Evolutionary conservation across 1,284 basidiomycete species (phyloP).

Genomic region (Xanthoconium separans): DNA sequence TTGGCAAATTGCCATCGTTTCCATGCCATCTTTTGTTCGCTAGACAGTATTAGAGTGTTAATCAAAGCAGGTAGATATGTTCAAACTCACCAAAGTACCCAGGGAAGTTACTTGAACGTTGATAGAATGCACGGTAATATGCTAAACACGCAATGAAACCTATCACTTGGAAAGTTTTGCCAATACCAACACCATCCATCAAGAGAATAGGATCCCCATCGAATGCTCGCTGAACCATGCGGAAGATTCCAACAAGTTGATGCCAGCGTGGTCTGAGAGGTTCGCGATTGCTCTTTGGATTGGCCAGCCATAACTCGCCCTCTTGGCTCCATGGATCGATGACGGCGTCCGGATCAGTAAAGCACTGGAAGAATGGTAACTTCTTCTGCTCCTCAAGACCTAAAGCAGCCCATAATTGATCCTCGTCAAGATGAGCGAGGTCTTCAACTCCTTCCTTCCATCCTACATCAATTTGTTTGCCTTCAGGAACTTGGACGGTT

Average conservation of each 20-base stretch:
- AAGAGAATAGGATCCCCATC: conserved; percentile 2
- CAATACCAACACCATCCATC: conserved; percentile 17
- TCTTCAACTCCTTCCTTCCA: not conserved
- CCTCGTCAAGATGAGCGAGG: not conserved
- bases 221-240: conserved; percentile 6
- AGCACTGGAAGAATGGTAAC: not conserved
- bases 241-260: conserved; percentile 10
- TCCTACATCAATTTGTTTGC: not conserved
- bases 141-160: not conserved
- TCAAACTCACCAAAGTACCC: not conserved
- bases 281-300: not conserved
- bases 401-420: not conserved
- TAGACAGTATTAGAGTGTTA: too few relatives aligned
- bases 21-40: not conserved
- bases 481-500: not conserved
- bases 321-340: not conserved
- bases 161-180: conserved; percentile 14
- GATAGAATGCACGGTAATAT: not conserved
- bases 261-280: conserved; percentile 11
- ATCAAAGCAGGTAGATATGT: not conserved
- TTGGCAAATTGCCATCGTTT: not conserved
- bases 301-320: not conserved
- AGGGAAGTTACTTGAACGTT: not conserved
- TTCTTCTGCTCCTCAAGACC: not conserved
- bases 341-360: not conserved